phyloP scores from a whole-genome alignment of 1,284 basidiomycete species.

The Ganoderma meredithae region DNA sequence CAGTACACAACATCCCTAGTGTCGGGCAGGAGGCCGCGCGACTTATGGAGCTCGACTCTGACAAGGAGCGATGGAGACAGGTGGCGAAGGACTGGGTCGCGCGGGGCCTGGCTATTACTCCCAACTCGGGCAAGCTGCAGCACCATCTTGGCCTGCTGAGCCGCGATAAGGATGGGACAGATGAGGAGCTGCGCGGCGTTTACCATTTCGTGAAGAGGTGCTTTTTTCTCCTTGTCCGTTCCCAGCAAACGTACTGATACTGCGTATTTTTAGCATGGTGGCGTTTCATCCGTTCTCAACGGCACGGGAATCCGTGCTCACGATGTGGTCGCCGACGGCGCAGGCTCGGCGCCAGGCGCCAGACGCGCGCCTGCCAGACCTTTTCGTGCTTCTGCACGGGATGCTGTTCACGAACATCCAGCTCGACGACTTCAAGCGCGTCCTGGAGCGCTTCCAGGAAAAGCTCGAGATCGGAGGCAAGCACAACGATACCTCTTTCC shows the following conservation, averaged over 20 bases:
- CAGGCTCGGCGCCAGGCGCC: conserved; percentile 79
- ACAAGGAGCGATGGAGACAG: conserved; percentile 91
- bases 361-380: conserved; percentile 80
- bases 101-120: conserved; percentile 85
- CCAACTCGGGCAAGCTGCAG: conserved; percentile 91
- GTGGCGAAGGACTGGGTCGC: conserved; percentile 96
- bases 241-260: conserved; percentile 12
- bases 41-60: conserved; percentile 86
- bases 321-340: conserved; percentile 80
- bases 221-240: background rate
- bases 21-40: conserved; percentile 91
- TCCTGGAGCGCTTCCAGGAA: conserved; percentile 87
- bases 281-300: conserved; percentile 87
- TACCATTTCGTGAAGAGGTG: conserved; percentile 98
- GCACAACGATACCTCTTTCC: conserved; percentile 14
- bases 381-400: conserved; percentile 93
- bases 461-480: conserved; percentile 79
- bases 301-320: conserved; percentile 87
- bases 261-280: conserved; percentile 68
- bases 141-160: conserved; percentile 93
- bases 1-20: conserved; percentile 55
- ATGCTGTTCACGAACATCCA: conserved; percentile 96
- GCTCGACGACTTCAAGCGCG: conserved; percentile 88
- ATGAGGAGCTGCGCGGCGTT: conserved; percentile 88
- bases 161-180: conserved; percentile 82